Conservation (phyloP, 2,329 filamentous ascomycete species). For the Exophiala oligosperma region DNA sequence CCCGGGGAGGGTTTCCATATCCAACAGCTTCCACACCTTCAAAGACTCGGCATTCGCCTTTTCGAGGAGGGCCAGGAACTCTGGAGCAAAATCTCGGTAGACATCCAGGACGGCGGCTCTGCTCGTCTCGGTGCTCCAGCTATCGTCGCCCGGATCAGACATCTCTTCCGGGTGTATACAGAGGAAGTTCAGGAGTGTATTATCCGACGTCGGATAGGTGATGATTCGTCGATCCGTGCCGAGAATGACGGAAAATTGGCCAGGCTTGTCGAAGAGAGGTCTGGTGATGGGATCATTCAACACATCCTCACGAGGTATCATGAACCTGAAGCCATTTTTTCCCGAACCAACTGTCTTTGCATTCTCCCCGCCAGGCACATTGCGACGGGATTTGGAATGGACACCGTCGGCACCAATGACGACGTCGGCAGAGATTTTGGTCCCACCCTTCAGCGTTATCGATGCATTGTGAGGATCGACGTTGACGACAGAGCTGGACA, state of each 20-base stretch:
- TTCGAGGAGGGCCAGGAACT: conserved; percentile 5
- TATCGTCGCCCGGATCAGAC: conserved; percentile 40
- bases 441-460: conserved; percentile 49
- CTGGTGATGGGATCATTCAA: conserved; percentile 41
- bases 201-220: conserved; percentile 32
- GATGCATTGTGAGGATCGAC: conserved; percentile 28
- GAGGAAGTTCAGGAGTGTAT: conserved; percentile 24
- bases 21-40: conserved; percentile 61
- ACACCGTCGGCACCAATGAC: conserved; percentile 59
- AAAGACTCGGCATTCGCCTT: conserved; percentile 39
- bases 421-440: conserved; percentile 48
- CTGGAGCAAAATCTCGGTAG: conserved; percentile 14
- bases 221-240: conserved; percentile 33
- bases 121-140: conserved; percentile 19
- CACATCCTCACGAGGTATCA: conserved; percentile 33
- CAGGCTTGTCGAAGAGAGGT: conserved; percentile 39
- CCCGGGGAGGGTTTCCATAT: conserved; percentile 47
- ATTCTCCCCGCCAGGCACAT: conserved; percentile 31
- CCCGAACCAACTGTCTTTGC: conserved; percentile 44
- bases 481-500: conserved; percentile 43
- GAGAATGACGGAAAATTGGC: conserved; percentile 48
- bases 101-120: conserved; percentile 10
- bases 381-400: conserved; percentile 35
- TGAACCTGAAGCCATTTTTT: conserved; percentile 38
- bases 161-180: conserved; percentile 24